Conservation (phyloP, 202 grass and related monocot genomes). For the Bolboschoenoplectus hybrid region DNA sequence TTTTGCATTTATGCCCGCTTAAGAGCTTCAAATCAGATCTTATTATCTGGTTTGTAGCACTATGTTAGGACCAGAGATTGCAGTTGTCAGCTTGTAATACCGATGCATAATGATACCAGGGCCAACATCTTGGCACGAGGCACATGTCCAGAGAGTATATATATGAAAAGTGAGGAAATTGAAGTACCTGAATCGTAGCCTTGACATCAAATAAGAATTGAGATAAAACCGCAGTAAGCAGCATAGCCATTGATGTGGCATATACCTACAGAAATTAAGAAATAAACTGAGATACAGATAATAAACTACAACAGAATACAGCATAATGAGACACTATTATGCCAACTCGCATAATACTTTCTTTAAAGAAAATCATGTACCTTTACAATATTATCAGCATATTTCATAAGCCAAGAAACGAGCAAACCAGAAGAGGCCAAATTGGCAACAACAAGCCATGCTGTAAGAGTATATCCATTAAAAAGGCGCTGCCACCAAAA, state of each 20-base stretch:
- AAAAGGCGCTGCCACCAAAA: conserved; percentile 92
- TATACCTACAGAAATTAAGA: conserved; percentile 61
- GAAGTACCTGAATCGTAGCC: conserved; percentile 79
- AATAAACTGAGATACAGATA: neutral
- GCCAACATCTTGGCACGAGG: neutral
- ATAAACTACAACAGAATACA: neutral
- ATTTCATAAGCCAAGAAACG: conserved; percentile 99
- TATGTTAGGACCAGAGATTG: neutral
- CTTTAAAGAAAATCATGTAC: conserved; percentile 42
- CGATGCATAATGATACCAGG: conserved; percentile 11
- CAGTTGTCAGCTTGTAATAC: neutral
- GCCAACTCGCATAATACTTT: conserved; percentile 26
- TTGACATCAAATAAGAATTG: conserved; percentile 87
- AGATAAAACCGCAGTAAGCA: conserved; percentile 87
- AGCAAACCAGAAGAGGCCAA: conserved; percentile 93
- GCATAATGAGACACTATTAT: neutral
- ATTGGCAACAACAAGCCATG: conserved; percentile 95
- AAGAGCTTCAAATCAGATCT: neutral
- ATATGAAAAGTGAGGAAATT: conserved; percentile 23
- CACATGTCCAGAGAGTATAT: neutral
- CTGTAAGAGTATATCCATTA: conserved; percentile 82
- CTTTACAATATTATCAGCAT: conserved; percentile 99
- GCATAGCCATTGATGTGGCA: conserved; percentile 98
- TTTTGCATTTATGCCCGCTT: neutral
- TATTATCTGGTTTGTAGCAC: neutral